Evolutionary conservation across 1,284 basidiomycete species (phyloP).

Genomic region (Tilletiopsis washingtonensis): DNA sequence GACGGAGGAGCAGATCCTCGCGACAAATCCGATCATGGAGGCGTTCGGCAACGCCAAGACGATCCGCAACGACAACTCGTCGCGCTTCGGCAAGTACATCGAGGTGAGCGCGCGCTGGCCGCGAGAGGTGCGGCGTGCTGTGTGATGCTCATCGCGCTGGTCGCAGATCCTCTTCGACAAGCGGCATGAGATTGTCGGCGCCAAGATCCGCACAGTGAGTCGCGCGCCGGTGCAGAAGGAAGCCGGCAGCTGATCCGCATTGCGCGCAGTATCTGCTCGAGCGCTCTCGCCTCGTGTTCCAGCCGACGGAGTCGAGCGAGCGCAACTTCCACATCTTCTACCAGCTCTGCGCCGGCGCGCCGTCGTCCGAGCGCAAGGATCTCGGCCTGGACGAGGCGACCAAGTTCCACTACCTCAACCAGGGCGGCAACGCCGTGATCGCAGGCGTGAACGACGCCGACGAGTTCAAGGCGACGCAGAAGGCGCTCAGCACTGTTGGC

Average conservation of each 20-base stretch:
- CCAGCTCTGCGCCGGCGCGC: constrained; percentile 93
- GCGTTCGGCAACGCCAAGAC: constrained; percentile 99
- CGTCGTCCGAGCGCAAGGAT: constrained; percentile 88
- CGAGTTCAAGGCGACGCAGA: constrained; percentile 87
- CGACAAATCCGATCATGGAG: constrained; percentile 97
- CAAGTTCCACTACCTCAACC: constrained; percentile 86
- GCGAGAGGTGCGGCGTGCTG: too few species aligned
- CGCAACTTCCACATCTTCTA: constrained; percentile 99
- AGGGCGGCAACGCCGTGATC: constrained; percentile 78
- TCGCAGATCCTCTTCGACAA: constrained; percentile 80
- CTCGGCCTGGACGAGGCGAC: constrained; percentile 76
- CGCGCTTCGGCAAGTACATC: constrained; percentile 98
- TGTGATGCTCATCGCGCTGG: constrained; percentile 49
- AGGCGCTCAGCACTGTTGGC: constrained; percentile 89
- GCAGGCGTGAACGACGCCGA: constrained; percentile 87
- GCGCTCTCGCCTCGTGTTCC: constrained; percentile 80
- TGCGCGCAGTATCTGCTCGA: constrained; percentile 94
- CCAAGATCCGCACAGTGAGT: constrained; percentile 94
- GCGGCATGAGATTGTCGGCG: constrained; percentile 90
- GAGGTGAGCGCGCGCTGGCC: too few species aligned
- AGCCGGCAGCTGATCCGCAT: too few species aligned
- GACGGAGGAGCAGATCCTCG: constrained; percentile 91
- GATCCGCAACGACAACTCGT: constrained; percentile 97
- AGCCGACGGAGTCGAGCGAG: constrained; percentile 61
- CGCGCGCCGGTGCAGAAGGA: too few species aligned